A percentile compares a stretch with the other conserved stretches of the same genome.
Evolutionary conservation across 768 basidiomycete genomes (phyloP).

Genomic region (Agrocybe praecox): DNA sequence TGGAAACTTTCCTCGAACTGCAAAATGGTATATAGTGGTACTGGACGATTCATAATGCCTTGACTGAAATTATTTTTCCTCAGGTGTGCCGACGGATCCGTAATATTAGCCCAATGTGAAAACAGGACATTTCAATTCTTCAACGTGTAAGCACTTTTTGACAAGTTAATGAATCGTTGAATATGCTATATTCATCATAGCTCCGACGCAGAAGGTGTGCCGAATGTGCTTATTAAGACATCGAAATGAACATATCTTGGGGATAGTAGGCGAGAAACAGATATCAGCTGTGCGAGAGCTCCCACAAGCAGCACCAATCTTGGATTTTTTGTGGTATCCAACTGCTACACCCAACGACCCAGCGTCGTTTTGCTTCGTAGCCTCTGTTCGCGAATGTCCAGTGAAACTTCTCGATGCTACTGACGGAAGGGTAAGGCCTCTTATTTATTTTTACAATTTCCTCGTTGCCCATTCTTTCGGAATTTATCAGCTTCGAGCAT

Average conservation of each 20-base stretch:
- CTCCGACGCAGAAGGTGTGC: not conserved
- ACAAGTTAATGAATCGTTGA: not conserved
- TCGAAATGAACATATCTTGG: not conserved
- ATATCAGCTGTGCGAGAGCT: constrained; percentile 28
- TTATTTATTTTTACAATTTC: not conserved
- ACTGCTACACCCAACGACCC: constrained; percentile 59
- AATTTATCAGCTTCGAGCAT: constrained; percentile 76
- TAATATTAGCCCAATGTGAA: constrained; percentile 70
- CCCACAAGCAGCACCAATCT: constrained; percentile 67
- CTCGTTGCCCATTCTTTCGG: not conserved
- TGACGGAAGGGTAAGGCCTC: constrained; percentile 64
- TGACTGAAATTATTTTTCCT: not conserved
- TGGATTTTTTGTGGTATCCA: constrained; percentile 88
- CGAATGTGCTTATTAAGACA: no score
- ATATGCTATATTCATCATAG: not conserved
- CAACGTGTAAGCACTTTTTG: constrained; percentile 40
- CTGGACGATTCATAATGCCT: no score
- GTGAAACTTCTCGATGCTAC: constrained; percentile 83
- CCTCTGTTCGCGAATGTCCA: constrained; percentile 83
- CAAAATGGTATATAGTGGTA: constrained; percentile 15
- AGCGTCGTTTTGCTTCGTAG: constrained; percentile 79
- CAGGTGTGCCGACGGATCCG: constrained; percentile 80
- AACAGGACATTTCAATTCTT: constrained; percentile 64
- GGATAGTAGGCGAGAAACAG: not conserved
- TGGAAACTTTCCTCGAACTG: constrained; percentile 16